Percentiles rank a stretch among this genome's conserved stretches.
Evolutionary conservation across 2,329 filamentous ascomycete genomes (phyloP).

Genomic region (Fusarium papillatum): DNA sequence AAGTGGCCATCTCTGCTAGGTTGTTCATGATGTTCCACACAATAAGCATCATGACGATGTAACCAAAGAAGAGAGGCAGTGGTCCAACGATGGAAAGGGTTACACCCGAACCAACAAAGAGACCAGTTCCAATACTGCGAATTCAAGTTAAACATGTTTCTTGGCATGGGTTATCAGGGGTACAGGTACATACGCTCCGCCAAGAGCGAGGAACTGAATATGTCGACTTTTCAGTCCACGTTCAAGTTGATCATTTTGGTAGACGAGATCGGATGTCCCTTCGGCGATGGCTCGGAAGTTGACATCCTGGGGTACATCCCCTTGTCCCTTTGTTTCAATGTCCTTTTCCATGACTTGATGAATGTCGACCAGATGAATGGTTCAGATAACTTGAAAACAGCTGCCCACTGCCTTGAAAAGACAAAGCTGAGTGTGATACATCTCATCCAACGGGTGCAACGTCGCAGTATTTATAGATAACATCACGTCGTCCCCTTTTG

Average conservation of each 20-base stretch:
- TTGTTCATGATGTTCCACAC: constrained; percentile 34
- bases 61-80: constrained; percentile 22
- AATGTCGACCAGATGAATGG: background rate
- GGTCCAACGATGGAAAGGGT: constrained; percentile 24
- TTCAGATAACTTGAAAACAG: background rate
- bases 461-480: constrained; percentile 2
- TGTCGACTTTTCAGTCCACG: constrained; percentile 65
- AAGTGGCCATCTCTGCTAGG: constrained; percentile 67
- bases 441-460: background rate
- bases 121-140: constrained; percentile 23
- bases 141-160: background rate
- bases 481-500: background rate
- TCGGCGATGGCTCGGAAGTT: constrained; percentile 8
- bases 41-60: constrained; percentile 24
- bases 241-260: constrained; percentile 6
- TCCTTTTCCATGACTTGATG: background rate
- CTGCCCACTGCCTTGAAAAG: background rate
- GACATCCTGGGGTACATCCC: background rate
- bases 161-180: background rate
- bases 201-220: constrained; percentile 69
- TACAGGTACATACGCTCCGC: constrained; percentile 6
- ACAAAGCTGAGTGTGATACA: background rate
- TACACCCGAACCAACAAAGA: constrained; percentile 27
- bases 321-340: constrained; percentile 1
- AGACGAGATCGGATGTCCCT: background rate